phyloP scores from a whole-genome alignment of 495 filamentous ascomycete genomes.

The Annulohypoxylon maeteangense region DNA sequence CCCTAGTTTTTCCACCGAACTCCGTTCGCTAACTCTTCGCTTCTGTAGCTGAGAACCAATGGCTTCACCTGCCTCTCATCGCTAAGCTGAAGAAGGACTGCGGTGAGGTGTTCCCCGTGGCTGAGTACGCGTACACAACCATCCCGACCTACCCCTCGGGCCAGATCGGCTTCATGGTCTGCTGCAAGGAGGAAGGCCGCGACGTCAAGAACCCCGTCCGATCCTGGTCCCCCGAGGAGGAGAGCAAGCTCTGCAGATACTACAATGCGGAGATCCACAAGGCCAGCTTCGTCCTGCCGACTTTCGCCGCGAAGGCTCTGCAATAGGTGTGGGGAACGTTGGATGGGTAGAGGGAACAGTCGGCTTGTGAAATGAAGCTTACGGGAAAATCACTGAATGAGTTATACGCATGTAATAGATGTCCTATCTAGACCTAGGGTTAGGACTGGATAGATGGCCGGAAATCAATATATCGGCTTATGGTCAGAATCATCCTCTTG shows the following conservation, averaged over 20 bases:
- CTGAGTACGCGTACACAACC: conserved; percentile 98
- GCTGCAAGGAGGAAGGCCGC: conserved; percentile 88
- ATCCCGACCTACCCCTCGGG: conserved; percentile 99
- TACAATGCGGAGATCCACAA: conserved; percentile 96
- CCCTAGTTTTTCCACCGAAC: conserved; percentile 8
- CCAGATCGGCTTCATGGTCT: conserved; percentile 99
- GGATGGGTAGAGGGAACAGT: neutral
- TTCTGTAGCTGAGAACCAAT: conserved; percentile 92
- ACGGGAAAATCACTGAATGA: conserved; percentile 1
- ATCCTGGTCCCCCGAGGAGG: conserved; percentile 82
- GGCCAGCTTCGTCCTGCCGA: conserved; percentile 92
- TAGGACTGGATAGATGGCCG: conserved; percentile 14
- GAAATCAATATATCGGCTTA: conserved; percentile 18
- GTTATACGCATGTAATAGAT: conserved; percentile 3
- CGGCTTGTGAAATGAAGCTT: neutral
- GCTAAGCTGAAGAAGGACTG: conserved; percentile 92
- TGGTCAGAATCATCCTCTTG: neutral
- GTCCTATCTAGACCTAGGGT: neutral
- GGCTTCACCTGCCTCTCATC: conserved; percentile 95
- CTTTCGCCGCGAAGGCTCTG: conserved; percentile 86
- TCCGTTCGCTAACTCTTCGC: conserved; percentile 21
- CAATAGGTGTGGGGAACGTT: conserved; percentile 48
- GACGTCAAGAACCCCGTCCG: conserved; percentile 87
- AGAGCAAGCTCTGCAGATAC: conserved; percentile 91
- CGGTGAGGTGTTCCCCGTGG: conserved; percentile 95